Conservation (phyloP, 106 monocot genomes). For the Xerophyta viscosa region DNA sequence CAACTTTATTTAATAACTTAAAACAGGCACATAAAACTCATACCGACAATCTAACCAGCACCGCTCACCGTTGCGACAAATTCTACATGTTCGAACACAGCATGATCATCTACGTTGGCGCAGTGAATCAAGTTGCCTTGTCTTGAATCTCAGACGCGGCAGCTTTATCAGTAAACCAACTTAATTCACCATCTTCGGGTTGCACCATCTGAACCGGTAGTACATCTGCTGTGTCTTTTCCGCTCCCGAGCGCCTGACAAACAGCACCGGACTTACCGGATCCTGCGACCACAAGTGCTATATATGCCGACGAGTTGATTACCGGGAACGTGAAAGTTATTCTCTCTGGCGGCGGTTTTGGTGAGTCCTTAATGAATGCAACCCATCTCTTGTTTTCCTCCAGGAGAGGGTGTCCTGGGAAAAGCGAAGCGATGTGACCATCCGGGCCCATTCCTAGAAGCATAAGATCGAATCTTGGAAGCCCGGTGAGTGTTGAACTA, state of each 20-base stretch:
- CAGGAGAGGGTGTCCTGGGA: constrained; percentile 11
- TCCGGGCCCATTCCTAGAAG: constrained; percentile 15
- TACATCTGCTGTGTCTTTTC: neutral
- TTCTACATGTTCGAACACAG: too few relatives aligned
- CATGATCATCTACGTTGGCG: too few relatives aligned
- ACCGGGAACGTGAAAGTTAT: constrained; percentile 18
- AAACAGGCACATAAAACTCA: too few relatives aligned
- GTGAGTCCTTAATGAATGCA: constrained; percentile 8
- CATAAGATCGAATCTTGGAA: constrained; percentile 21
- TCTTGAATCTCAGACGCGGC: constrained; percentile 9
- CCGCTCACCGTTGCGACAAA: too few relatives aligned
- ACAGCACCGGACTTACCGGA: constrained; percentile 7
- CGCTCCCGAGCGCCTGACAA: constrained; percentile 2
- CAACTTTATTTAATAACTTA: too few relatives aligned
- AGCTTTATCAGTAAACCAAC: constrained; percentile 8
- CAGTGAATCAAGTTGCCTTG: too few relatives aligned
- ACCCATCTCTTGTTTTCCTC: constrained; percentile 11
- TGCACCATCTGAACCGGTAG: constrained; percentile 14
- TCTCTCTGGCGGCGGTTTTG: constrained; percentile 15
- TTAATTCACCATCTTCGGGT: constrained; percentile 6
- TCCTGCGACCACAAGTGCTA: constrained; percentile 10
- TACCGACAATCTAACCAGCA: too few relatives aligned
- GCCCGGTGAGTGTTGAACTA: constrained; percentile 5
- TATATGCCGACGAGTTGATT: constrained; percentile 11
- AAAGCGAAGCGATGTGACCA: constrained; percentile 18